Percentiles rank a stretch among this genome's conserved stretches.
phyloP scores from a whole-genome alignment of 768 basidiomycete species.

The Termitomyces sp. region DNA sequence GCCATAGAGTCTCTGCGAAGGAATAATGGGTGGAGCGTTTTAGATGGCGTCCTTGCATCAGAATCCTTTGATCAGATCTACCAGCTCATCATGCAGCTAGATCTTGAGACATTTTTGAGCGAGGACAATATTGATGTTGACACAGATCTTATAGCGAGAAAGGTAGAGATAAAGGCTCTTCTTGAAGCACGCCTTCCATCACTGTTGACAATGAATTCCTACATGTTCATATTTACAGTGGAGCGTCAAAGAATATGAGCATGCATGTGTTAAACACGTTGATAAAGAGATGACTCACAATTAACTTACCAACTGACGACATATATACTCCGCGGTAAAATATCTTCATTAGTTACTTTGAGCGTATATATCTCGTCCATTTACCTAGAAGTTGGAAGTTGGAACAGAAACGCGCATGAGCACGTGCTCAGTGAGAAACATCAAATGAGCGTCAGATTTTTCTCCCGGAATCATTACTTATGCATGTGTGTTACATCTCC shows the following conservation, averaged over 20 bases:
- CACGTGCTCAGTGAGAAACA: background rate
- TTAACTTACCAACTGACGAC: background rate
- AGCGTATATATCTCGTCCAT: too few relatives aligned
- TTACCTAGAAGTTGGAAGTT: too few relatives aligned
- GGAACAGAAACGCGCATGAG: background rate
- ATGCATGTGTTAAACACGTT: background rate
- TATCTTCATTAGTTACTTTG: background rate
- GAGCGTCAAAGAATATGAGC: background rate
- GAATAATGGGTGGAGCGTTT: conserved; percentile 1
- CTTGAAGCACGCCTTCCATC: conserved; percentile 2
- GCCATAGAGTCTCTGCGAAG: background rate
- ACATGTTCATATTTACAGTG: background rate
- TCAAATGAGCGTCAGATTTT: background rate
- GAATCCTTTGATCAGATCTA: background rate
- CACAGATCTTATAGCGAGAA: background rate
- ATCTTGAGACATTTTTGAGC: background rate
- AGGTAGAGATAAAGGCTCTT: background rate
- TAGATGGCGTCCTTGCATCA: background rate
- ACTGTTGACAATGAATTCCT: background rate
- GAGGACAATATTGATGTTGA: background rate
- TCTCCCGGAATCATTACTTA: too few relatives aligned
- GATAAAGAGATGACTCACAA: background rate
- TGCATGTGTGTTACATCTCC: too few relatives aligned
- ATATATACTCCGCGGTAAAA: background rate
- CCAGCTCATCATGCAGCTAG: background rate